Conservation (phyloP, 2,329 filamentous ascomycete species). For the Apiospora marii region DNA sequence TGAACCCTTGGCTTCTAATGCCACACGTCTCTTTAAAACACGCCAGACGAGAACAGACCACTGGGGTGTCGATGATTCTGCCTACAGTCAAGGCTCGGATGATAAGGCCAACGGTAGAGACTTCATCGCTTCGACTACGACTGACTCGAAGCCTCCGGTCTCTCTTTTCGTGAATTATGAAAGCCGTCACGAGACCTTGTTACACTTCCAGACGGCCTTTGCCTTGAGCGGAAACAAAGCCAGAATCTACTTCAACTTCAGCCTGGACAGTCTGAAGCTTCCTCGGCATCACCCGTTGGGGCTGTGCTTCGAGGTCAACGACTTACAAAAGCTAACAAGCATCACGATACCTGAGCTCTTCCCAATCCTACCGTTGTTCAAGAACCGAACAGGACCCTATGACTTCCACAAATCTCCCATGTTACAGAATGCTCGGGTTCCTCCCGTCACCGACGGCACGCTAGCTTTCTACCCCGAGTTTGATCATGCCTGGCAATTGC, state of each 20-base stretch:
- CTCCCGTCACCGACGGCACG: background rate
- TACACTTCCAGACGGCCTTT: slow-evolving; percentile 24
- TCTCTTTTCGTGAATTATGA: slow-evolving; percentile 28
- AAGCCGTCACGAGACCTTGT: slow-evolving; percentile 28
- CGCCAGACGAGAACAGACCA: background rate
- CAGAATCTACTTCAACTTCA: slow-evolving; percentile 27
- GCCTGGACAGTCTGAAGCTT: slow-evolving; percentile 27
- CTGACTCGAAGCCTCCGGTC: slow-evolving; percentile 14
- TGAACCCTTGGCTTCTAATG: background rate
- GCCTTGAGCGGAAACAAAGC: background rate
- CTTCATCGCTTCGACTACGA: slow-evolving; percentile 15
- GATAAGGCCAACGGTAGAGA: background rate
- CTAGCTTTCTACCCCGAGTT: slow-evolving; percentile 25
- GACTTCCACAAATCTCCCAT: background rate
- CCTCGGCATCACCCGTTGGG: slow-evolving; percentile 28
- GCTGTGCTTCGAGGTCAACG: slow-evolving; percentile 22
- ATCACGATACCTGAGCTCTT: slow-evolving; percentile 28
- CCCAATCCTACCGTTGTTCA: background rate
- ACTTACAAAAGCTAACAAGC: slow-evolving; percentile 22
- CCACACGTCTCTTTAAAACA: background rate
- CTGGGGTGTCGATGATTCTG: background rate
- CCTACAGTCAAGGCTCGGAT: too few relatives aligned
- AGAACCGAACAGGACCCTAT: background rate
- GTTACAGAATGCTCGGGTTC: background rate
- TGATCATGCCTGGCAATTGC: slow-evolving; percentile 27